phyloP scores from a whole-genome alignment of 371 early-diverging fungal species.

The Lichtheimia corymbifera region DNA sequence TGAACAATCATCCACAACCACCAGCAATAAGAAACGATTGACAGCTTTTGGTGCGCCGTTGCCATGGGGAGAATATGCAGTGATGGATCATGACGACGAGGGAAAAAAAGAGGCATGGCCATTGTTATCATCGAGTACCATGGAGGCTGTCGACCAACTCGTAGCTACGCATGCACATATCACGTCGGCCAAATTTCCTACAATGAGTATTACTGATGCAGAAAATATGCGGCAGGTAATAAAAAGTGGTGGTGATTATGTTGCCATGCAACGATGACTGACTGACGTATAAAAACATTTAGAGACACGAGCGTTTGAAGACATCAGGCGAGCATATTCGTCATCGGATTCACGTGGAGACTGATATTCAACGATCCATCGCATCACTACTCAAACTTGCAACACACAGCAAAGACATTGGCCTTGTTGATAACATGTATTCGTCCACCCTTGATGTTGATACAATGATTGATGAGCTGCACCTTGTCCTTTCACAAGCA shows the following conservation, averaged over 20 bases:
- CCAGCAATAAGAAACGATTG: background rate
- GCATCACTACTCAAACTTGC: constrained; percentile 13
- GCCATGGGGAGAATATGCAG: too few species aligned
- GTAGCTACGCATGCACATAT: background rate
- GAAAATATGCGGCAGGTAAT: background rate
- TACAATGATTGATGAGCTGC: constrained; percentile 14
- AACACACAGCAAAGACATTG: background rate
- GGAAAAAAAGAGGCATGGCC: too few species aligned
- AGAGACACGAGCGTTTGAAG: constrained; percentile 12
- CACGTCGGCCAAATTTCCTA: background rate
- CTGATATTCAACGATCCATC: constrained; percentile 14
- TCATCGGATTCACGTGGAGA: constrained; percentile 11
- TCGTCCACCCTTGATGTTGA: constrained; percentile 6
- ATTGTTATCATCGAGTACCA: too few species aligned
- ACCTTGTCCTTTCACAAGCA: constrained; percentile 8
- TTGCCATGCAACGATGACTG: background rate
- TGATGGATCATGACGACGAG: too few species aligned
- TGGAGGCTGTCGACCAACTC: background rate
- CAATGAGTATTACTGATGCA: background rate
- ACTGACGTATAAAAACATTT: background rate
- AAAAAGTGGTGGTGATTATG: background rate
- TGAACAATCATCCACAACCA: background rate
- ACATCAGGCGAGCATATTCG: constrained; percentile 4
- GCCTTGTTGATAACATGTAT: constrained; percentile 1
- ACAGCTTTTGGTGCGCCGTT: background rate